Base-by-base conservation (phyloP, 257 asterid genomes). In the Solanum acaule region DNA sequence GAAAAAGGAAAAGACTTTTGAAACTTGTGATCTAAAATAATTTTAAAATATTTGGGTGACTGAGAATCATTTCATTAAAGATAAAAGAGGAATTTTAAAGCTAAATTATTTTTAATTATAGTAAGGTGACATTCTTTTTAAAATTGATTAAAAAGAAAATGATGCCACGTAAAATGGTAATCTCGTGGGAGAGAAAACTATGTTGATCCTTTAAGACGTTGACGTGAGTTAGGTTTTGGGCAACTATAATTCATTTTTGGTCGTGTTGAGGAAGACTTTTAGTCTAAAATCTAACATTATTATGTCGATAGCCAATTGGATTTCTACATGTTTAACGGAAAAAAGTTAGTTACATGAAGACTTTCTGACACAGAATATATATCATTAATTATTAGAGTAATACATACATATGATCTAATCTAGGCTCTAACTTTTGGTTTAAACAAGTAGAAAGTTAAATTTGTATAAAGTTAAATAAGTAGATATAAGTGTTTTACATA, bases 401-500 rank as follows among this genome's bases (percentile, higher is more conserved):
- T 16, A 52, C 63, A 6, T 18, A 52, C 6, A 52, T 52, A 0
- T 15, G 61, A 15, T 15, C 61, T 15, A 15, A 49, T 49, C 22
- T 56, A 18, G 9, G n/a, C 10, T 6, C n/a, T 56, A 56, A 56
- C 23, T 22, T 22, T 61, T 61, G 0, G 13, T 61, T 2, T 61
- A 9, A 3, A 61, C 0, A 61, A 1, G 1, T 61, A 22, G 6
- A 4, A 0, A 8, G 2, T 9, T 61, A 22, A 61, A 9, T 8
- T 61, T 23, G 29, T 23, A 23, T 23, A 23, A 61, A 61, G 13
- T 23, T 23, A 8, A 61, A 61, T 9, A 61, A 61, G 3, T 61
- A 2, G 3, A 61, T 9, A 22, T 3, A 61, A 1, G 4, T 0
- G 1, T 22, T 4, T 0, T 61, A 61, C 6, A 22, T 22, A 0